Conservation (phyloP, 345 rosid species). For the Arabis alpina region DNA sequence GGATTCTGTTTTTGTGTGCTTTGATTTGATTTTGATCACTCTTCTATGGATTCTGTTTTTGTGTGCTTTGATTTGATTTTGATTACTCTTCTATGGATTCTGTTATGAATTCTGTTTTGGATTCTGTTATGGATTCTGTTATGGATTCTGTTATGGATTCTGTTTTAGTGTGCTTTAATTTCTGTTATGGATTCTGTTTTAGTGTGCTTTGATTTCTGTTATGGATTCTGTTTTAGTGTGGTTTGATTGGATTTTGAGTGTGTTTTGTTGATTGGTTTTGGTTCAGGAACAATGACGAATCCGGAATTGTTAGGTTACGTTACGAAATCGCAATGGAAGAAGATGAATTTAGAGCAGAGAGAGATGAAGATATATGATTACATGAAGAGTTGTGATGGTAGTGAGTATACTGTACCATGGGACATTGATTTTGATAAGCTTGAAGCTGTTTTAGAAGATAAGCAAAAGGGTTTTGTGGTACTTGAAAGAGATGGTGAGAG, state of each 20-base stretch:
- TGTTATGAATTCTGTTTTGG: too few species aligned
- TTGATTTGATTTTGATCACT: too few species aligned
- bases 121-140: too few species aligned
- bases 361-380: conserved; percentile 61
- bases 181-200: neutral
- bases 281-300: conserved; percentile 48
- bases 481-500: conserved; percentile 64
- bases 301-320: conserved; percentile 69
- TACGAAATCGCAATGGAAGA: conserved; percentile 59
- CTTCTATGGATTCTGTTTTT: too few species aligned
- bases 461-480: conserved; percentile 56
- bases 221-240: too few species aligned
- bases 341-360: conserved; percentile 46
- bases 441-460: conserved; percentile 51
- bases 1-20: neutral
- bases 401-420: conserved; percentile 55
- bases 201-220: too few species aligned
- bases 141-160: too few species aligned
- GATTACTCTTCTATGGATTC: too few species aligned
- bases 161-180: too few species aligned
- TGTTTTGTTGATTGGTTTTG: conserved; percentile 17
- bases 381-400: conserved; percentile 54
- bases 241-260: too few species aligned
- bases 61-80: too few species aligned
- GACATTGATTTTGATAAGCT: conserved; percentile 60